Percentiles rank a stretch among this genome's conserved stretches.
Evolutionary conservation across 768 basidiomycete genomes (phyloP).

Genomic region (Scleroderma citrinum): DNA sequence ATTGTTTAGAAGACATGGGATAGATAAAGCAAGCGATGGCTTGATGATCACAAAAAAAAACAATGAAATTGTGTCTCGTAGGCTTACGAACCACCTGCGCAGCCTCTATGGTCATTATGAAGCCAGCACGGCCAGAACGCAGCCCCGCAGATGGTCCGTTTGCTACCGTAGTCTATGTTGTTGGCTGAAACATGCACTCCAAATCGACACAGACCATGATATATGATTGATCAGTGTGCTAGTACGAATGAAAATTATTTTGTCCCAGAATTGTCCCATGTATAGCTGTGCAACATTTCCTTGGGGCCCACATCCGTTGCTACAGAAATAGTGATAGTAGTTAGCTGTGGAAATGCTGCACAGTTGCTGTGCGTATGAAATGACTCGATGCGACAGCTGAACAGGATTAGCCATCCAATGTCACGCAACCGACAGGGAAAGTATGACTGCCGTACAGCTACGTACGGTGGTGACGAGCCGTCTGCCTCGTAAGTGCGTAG

Average conservation of each 20-base stretch:
- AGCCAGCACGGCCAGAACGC: conserved; percentile 15
- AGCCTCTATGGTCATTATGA: not conserved
- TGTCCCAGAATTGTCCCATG: too few species aligned
- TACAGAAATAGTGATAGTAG: not conserved
- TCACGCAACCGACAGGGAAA: not conserved
- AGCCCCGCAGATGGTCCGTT: conserved; percentile 11
- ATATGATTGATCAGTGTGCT: not conserved
- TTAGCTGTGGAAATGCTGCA: conserved; percentile 1
- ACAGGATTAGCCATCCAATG: not conserved
- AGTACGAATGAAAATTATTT: not conserved
- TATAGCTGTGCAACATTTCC: too few species aligned
- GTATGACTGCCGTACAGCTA: not conserved
- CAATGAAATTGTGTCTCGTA: too few species aligned
- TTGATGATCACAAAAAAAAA: too few species aligned
- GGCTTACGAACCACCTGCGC: not conserved
- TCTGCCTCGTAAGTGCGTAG: not conserved
- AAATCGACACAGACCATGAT: not conserved
- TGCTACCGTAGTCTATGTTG: conserved; percentile 21
- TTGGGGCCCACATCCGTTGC: not conserved
- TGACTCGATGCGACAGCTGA: conserved; percentile 1
- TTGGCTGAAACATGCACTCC: not conserved
- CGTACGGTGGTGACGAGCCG: not conserved
- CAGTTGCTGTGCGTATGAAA: conserved; percentile 10
- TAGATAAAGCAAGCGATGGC: too few species aligned
- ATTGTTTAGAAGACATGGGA: too few species aligned